Evolutionary conservation across 768 basidiomycete genomes (phyloP).

Genomic region (Tulasnella sp.): DNA sequence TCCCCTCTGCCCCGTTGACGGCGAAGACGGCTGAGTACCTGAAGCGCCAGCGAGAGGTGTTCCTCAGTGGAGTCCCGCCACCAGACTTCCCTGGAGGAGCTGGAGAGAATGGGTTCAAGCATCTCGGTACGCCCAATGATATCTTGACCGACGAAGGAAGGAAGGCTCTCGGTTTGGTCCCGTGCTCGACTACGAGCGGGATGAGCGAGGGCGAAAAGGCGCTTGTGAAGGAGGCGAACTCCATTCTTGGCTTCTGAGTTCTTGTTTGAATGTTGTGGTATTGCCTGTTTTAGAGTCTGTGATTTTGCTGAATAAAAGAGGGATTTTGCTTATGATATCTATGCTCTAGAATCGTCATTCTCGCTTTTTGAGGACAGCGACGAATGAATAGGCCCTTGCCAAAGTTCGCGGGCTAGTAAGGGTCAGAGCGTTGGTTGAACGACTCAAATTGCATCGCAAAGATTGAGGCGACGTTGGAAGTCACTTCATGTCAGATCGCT

Average conservation of each 20-base stretch:
- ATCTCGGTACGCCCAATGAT: background rate
- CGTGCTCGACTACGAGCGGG: background rate
- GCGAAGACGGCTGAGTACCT: constrained; percentile 14
- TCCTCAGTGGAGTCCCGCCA: background rate
- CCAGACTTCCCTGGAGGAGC: constrained; percentile 14
- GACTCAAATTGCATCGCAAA: too few relatives aligned
- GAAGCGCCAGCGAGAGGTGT: background rate
- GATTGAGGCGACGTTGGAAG: too few relatives aligned
- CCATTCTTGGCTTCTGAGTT: background rate
- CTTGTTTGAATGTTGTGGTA: too few relatives aligned
- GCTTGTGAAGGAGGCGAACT: background rate
- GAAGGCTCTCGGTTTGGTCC: background rate
- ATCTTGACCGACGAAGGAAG: background rate
- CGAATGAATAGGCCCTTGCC: too few relatives aligned
- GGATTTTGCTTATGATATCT: too few relatives aligned
- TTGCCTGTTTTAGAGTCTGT: too few relatives aligned
- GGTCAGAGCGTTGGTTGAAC: too few relatives aligned
- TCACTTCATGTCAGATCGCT: too few relatives aligned
- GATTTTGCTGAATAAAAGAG: too few relatives aligned
- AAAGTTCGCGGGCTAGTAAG: too few relatives aligned
- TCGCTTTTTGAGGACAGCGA: too few relatives aligned
- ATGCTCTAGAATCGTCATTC: too few relatives aligned
- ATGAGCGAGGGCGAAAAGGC: background rate
- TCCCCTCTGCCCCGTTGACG: constrained; percentile 13
- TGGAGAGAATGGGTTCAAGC: constrained; percentile 10